Conservation (phyloP, 805 yeast genomes). For the Naumovozyma dairenensis region DNA sequence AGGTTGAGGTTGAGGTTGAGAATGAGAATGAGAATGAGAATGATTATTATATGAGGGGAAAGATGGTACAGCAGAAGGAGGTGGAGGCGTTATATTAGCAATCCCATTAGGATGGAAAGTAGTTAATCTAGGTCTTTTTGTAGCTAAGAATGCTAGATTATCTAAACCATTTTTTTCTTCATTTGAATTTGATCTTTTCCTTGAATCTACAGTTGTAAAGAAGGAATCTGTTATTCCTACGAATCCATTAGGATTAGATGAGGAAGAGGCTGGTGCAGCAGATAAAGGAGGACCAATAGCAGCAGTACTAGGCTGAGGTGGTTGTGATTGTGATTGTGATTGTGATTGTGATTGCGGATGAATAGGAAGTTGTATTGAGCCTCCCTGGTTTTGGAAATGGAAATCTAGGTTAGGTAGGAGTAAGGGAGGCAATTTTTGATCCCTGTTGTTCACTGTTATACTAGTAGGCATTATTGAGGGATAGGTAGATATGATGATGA, state of each 20-base stretch:
- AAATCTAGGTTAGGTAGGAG: constrained; percentile 17
- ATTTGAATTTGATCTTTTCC: constrained; percentile 1
- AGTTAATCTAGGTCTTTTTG: constrained; percentile 13
- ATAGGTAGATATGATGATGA: too few species aligned
- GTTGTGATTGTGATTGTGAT: not conserved
- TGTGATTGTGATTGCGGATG: not conserved
- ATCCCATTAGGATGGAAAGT: constrained; percentile 1
- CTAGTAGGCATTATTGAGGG: constrained; percentile 15
- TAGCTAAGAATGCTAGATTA: constrained; percentile 15
- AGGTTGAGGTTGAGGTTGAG: not conserved
- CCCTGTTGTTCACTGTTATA: constrained; percentile 21
- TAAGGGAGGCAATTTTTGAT: constrained; percentile 24
- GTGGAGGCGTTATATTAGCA: constrained; percentile 8
- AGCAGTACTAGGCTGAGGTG: not conserved
- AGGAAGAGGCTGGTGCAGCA: not conserved
- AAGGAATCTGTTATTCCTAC: not conserved
- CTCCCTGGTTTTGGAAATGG: not conserved
- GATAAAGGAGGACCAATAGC: not conserved
- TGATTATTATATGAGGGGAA: constrained; percentile 1
- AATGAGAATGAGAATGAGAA: not conserved
- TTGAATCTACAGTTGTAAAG: not conserved
- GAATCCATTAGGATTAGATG: not conserved
- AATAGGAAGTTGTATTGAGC: not conserved
- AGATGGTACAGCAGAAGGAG: constrained; percentile 2
- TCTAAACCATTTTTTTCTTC: constrained; percentile 9